Evolutionary conservation across 768 basidiomycete species (phyloP), one percentile per base, ranked within the genome.

Genomic region (Lyophyllum atratum): DNA sequence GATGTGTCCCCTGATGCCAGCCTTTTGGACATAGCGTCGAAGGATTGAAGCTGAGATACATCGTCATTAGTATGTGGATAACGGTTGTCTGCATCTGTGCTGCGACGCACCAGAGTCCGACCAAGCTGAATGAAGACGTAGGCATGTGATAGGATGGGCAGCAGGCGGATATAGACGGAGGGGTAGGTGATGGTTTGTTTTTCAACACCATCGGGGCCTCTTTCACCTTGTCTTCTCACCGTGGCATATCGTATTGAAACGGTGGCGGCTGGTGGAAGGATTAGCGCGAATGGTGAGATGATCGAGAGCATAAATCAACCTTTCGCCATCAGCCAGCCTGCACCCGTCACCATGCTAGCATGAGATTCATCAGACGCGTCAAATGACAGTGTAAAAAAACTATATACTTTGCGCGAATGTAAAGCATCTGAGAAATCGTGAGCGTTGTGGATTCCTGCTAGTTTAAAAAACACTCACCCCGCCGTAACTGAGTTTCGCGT

Each of bases 401-500:
- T 21, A 58, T 80, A 62, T 65, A 89, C 87, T 72, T 75, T 25
- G 89, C 81, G 12, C 89, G 84, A 49, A 89, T 87, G 65, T 86
- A 87, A 48, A 90, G 67, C 89, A 91, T 90, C 88, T 89, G 62
- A 3, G 15, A 37, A 31, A 8, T 19, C 14, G 19, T 34, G 21
- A 21, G 22, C 59, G 22, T 7, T 46, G 12, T 39, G 34, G 7
- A 26, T 33, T 52, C 14, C 28, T 37, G 1, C 15, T 8, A 33
- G 14, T 26, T 3, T 19, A 22, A 11, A 42, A 40, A 49, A 44
- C 43, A 79, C 84, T 64, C 66, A 90, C 89, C 2, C 89, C 89
- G 50, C 86, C 86, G 59, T 89, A 91, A 60, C 86, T 87, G 24
- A 91, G 71, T 66, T 90, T 92, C 1, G 85, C 79, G 64, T 92